Evolutionary conservation across 106 monocot genomes (phyloP), one percentile per base, ranked within the genome.

Genomic region (Narthecium ossifragum): DNA sequence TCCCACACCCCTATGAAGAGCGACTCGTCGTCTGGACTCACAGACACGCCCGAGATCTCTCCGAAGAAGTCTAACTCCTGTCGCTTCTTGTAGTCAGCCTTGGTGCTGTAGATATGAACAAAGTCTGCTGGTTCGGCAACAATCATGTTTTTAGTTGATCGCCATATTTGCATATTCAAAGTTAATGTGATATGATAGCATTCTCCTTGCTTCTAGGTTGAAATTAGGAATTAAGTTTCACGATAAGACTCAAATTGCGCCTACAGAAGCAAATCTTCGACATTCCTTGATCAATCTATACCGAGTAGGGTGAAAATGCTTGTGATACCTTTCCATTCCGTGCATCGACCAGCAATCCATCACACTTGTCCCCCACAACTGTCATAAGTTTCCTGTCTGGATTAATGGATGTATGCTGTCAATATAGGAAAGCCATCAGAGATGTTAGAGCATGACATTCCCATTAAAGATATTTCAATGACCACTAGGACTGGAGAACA

Each of bases 11-110:
- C 88, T 31, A 88, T 46, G 45, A 74, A 88, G 32, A 88, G 68
- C 11, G 88, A 73, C 28, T 88, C 88, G 18, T 74, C 73, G 31
- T 88, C 88, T 1, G 83, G 76, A 28, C 84, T 84, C 32, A 84
- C 18, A n/a, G 84, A 70, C 2, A 83, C 60, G 3, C 88, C 88
- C 0, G 88, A 88, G 18, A 88, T 77, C 36, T 88, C 88, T 25
- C 88, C 88, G 15, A 88, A 88, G 60, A 88, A 84, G 48, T 88
- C 84, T 2, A 88, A 62, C 69, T 88, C 88, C 48, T 88, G 88
- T 53, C 71, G 33, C 65, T 61, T 77, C 59, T 69, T 68, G 69
- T 88, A 88, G 36, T 77, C 72, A 6, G 45, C 59, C 27, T 64
- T 57, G 37, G 68, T 55, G 64, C 46, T 68, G 25, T 77, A 84